Conservation (phyloP, 140 eudicot genomes). For the Ambrosia hybrid region DNA sequence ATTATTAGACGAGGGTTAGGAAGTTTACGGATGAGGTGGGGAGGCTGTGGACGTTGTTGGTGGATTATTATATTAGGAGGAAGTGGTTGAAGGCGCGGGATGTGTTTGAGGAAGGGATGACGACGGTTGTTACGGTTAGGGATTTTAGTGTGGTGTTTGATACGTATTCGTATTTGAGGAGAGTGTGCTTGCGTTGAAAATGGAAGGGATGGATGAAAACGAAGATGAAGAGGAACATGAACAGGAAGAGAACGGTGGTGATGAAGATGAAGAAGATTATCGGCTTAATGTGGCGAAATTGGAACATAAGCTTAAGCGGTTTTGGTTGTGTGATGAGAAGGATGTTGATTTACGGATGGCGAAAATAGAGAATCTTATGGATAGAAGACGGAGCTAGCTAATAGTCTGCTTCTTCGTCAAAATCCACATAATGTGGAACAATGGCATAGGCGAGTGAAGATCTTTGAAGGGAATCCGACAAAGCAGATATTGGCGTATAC, state of each 20-base stretch:
- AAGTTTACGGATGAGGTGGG: slow-evolving; percentile 99
- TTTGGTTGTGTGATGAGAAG: slow-evolving; percentile 82
- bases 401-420: slow-evolving; percentile 90
- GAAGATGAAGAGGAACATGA: slow-evolving; percentile 61
- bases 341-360: slow-evolving; percentile 89
- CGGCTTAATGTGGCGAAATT: slow-evolving; percentile 56
- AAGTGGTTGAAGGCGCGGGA: slow-evolving; percentile 84
- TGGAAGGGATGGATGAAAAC: slow-evolving; percentile 72
- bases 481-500: slow-evolving; percentile 82
- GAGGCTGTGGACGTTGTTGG: slow-evolving; percentile 86
- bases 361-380: slow-evolving; percentile 83
- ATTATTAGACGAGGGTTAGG: slow-evolving; percentile 92
- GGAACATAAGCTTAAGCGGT: slow-evolving; percentile 46
- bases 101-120: slow-evolving; percentile 93
- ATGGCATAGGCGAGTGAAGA: slow-evolving; percentile 92
- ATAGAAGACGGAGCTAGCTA: slow-evolving; percentile 88
- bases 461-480: slow-evolving; percentile 86
- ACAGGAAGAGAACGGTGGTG: slow-evolving; percentile 26
- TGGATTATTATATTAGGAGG: slow-evolving; percentile 88
- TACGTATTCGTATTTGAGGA: slow-evolving; percentile 95
- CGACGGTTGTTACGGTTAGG: slow-evolving; percentile 83
- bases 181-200: slow-evolving; percentile 77
- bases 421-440: slow-evolving; percentile 98
- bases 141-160: slow-evolving; percentile 95
- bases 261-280: slow-evolving; percentile 62